A percentile compares a stretch with the other conserved stretches of the same genome.
Conservation (phyloP, 139 green algal genomes). For the Astrephomene gubernaculifera region DNA sequence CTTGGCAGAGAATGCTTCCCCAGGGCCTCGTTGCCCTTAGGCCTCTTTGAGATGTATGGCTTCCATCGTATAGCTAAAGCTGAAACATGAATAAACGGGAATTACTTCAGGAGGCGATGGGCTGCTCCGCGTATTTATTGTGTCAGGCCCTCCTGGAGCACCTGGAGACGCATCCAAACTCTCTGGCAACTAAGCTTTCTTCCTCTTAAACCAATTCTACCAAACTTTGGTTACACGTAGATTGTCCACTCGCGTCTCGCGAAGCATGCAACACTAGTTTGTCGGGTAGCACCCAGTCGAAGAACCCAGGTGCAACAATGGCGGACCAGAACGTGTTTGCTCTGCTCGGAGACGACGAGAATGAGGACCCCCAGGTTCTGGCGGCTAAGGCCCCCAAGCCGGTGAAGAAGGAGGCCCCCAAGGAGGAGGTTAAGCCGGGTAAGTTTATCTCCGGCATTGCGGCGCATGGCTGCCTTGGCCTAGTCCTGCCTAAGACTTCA, state of each 20-base stretch:
- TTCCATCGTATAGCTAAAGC: no score
- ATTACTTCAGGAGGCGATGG: no score
- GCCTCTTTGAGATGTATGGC: no score
- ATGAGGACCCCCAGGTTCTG: slow-evolving; percentile 52
- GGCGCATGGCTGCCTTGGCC: no score
- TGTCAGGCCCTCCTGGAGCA: no score
- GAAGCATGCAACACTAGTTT: slow-evolving; percentile 34
- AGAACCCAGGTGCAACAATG: slow-evolving; percentile 30
- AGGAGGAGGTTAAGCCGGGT: slow-evolving; percentile 33
- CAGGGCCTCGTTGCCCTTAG: no score
- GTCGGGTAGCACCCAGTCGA: slow-evolving; percentile 2
- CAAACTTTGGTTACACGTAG: slow-evolving; percentile 12
- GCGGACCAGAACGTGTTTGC: slow-evolving; percentile 51
- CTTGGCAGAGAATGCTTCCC: no score
- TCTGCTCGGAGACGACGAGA: slow-evolving; percentile 56
- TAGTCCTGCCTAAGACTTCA: no score
- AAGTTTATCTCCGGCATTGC: slow-evolving; percentile 6
- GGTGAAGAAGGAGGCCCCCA: slow-evolving; percentile 49
- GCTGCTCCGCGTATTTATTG: no score
- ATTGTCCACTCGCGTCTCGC: slow-evolving; percentile 17
- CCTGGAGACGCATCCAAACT: no score
- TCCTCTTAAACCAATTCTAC: neutral
- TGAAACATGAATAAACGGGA: no score
- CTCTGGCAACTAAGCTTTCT: no score
- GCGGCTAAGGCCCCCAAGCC: slow-evolving; percentile 39